Base-by-base conservation (phyloP, 2,329 filamentous ascomycete genomes). In the Aspergillus novoparasiticus region DNA sequence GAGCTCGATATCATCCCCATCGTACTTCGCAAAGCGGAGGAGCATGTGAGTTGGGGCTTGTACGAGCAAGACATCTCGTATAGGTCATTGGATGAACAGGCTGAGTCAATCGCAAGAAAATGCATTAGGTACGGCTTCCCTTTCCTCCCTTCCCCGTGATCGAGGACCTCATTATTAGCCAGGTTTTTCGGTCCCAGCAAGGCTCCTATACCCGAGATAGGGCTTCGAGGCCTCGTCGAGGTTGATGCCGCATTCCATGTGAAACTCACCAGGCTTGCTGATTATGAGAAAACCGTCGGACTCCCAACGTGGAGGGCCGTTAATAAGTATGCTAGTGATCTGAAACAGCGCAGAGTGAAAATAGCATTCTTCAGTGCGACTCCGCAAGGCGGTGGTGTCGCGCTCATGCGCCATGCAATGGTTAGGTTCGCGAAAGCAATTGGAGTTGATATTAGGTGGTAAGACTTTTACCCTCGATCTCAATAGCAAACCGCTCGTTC, bases 321-420 rank as follows among this genome's bases (percentile, higher is more conserved):
- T 57, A 80, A 87, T 72, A 81, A 86, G 51, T 91, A 84, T 66
- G 87, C 86, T 55, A 78, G 85, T 51, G 83, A 86, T 39, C 82
- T 92, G 43, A 88, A 87, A 65, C 75, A 81, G 61, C 83, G 85
- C 46, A 86, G 88, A 64, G 84, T 85, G 65, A 90, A 87, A 74
- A 83, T 93, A 64, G 90, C 89, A 2, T 92, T 92, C 77, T 92
- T 93, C 82, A 92, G 89, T 72, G 86, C 86, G 61, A 93, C 90
- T 1, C 90, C 90, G 1, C 90, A 93, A 72, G 90, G 90, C 10
- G 90, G 90, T 36, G 90, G 90, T 54, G 90, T 92, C 10, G 90
- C 89, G 2, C 81, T 92, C 43, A 93, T 92, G 89, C 83, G 90
- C 19, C 90, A 93, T 73, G 89, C 90, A 8, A 76, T 93, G 43